A percentile compares a stretch with the other conserved stretches of the same genome.
These are phyloP conservation scores for Seiridium cupressi DNA, from an alignment of 2,329 filamentous ascomycete species.

Conservation along the genomic window DNA sequence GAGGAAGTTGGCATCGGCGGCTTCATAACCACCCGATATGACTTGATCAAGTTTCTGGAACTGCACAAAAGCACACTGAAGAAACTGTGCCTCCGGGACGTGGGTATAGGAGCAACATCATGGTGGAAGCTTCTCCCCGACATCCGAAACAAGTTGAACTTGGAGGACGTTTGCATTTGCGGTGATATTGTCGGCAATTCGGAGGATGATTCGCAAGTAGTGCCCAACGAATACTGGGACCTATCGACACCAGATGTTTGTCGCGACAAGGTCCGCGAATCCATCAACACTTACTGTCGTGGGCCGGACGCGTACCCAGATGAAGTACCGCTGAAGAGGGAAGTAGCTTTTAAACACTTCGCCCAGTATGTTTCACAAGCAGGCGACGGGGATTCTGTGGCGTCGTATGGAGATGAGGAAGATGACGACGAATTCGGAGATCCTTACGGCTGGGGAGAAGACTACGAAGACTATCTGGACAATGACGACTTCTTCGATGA, in stretches of 20 bases:
- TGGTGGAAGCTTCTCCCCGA: constrained; percentile 22
- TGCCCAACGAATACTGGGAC: not conserved
- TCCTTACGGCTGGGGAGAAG: not conserved
- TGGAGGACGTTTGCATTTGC: constrained; percentile 22
- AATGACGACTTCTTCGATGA: not conserved
- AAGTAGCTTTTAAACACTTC: not conserved
- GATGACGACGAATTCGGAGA: not conserved
- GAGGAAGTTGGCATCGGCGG: constrained; percentile 17
- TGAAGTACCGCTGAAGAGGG: not conserved
- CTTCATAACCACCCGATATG: constrained; percentile 16
- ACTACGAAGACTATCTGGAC: not conserved
- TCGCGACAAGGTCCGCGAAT: not conserved
- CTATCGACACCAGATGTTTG: not conserved
- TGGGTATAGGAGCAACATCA: constrained; percentile 18
- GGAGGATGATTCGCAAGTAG: constrained; percentile 4
- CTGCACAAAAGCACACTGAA: constrained; percentile 20
- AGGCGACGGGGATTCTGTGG: not conserved
- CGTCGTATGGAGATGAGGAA: not conserved
- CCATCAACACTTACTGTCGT: not conserved
- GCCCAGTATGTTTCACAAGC: not conserved
- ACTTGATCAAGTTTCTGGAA: constrained; percentile 19
- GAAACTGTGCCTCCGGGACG: constrained; percentile 19
- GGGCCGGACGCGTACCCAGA: not conserved
- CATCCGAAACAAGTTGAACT: constrained; percentile 17
- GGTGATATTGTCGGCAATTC: constrained; percentile 16